Base-by-base conservation (phyloP, 169 alveolate species). In the Cryptosporidium viatorum region DNA sequence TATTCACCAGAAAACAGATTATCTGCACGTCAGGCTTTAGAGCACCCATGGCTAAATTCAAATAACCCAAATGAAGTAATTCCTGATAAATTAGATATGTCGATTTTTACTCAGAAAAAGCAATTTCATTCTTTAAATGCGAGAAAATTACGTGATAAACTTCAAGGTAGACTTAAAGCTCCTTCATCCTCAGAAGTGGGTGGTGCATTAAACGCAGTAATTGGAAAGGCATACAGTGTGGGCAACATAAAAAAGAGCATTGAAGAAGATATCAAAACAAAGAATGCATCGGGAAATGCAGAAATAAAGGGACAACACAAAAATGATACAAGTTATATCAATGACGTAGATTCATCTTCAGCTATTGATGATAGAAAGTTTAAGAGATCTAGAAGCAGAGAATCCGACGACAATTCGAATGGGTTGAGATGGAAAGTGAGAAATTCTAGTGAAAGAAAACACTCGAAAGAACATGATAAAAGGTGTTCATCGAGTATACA, bases 1-100 rank as follows among this genome's bases (percentile, higher is more conserved):
- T 85, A 92, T 43, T 92, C 94, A 70, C 95, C 95, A 35, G 85
- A 43, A 33, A 91, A 85, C 35, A 84, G 97, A 71, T 80, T 93
- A 37, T 93, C 93, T n/a, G 93, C 94, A 23, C 75, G 84, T 45
- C 89, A 94, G 70, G 95, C 96, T 1, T 43, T 95, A 14, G 91
- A 86, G 21, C 97, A 95, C 75, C 95, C 96, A 35, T 95, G 92
- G 93, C 92, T 95, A 26, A 43, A 59, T 21, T 29, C 51, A 12
- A 65, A 18, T 8, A 43, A 55, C 12, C 23, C 45, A 3, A 16
- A 50, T 62, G 89, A 62, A 65, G 70, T 23, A 21, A 59, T 80
- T 41, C 89, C 89, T 5, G 75, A 80, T 37, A 59, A 18, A 35
- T 65, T 80, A 3, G 89, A 80, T 39, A 80, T 80, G 89, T 80